A percentile compares a stretch with the other conserved stretches of the same genome.
phyloP scores from a whole-genome alignment of 1,284 basidiomycete species.

The Schizophyllum amplum region DNA sequence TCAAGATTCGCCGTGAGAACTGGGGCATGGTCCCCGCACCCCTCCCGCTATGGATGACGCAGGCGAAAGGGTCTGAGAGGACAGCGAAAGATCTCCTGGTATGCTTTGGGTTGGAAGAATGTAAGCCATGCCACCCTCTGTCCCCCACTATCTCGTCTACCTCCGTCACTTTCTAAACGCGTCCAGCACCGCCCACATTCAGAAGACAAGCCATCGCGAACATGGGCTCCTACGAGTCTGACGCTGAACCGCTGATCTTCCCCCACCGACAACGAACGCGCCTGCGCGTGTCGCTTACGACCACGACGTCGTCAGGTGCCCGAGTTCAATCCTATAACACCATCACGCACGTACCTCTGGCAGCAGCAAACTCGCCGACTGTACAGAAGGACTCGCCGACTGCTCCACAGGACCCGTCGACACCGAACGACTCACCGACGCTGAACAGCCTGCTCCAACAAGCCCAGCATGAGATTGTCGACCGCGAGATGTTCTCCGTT shows the following conservation, averaged over 20 bases:
- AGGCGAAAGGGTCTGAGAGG: conserved; percentile 66
- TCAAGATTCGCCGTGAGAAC: conserved; percentile 63
- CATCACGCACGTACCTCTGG: conserved; percentile 8
- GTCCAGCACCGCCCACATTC: conserved; percentile 50
- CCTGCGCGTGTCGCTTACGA: conserved; percentile 47
- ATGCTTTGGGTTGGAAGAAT: conserved; percentile 72
- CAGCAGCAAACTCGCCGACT: no score
- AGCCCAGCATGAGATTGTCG: conserved; percentile 64
- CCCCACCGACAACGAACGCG: conserved; percentile 52
- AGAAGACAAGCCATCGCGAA: conserved; percentile 61
- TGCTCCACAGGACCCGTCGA: neutral
- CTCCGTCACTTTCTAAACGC: conserved; percentile 8
- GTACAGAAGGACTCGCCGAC: no score
- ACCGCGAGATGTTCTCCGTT: conserved; percentile 68
- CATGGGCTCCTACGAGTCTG: conserved; percentile 42
- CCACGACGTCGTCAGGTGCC: conserved; percentile 24
- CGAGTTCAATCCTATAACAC: conserved; percentile 30
- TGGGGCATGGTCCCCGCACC: conserved; percentile 75
- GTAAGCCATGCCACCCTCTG: conserved; percentile 32
- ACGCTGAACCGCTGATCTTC: conserved; percentile 44
- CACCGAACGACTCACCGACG: conserved; percentile 16
- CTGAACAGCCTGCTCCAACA: conserved; percentile 43
- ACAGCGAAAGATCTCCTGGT: conserved; percentile 73
- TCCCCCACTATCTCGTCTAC: neutral
- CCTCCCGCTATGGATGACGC: conserved; percentile 55